Evolutionary conservation across 345 rosid species (phyloP).

Genomic region (Aquilaria malaccensis): DNA sequence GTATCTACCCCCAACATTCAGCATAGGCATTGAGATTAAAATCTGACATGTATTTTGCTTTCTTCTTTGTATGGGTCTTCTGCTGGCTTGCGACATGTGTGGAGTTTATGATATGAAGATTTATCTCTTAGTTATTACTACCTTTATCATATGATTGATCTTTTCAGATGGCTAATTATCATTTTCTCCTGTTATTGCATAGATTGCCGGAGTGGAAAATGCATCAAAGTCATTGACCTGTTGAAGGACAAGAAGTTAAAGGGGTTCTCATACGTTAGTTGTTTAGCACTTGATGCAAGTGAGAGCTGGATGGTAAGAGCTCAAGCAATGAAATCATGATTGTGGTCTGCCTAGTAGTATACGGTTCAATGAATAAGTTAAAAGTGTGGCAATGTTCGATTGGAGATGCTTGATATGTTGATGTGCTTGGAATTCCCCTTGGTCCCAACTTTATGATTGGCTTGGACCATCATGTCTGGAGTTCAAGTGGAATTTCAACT

Average conservation of each 20-base stretch:
- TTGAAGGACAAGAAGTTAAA: constrained; percentile 37
- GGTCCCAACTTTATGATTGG: too few relatives aligned
- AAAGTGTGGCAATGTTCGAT: not conserved
- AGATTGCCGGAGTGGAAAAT: constrained; percentile 95
- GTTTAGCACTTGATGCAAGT: constrained; percentile 88
- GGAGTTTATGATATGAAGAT: not conserved
- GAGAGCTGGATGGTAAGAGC: constrained; percentile 98
- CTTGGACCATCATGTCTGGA: not conserved
- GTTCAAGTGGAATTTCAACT: not conserved
- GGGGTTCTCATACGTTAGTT: constrained; percentile 45
- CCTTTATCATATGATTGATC: constrained; percentile 8
- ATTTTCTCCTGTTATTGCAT: constrained; percentile 16
- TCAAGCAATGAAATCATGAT: constrained; percentile 9
- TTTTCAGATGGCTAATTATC: constrained; percentile 4
- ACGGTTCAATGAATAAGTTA: not conserved
- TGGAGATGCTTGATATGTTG: not conserved
- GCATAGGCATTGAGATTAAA: not conserved
- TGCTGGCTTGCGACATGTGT: too few relatives aligned
- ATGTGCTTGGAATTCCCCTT: too few relatives aligned
- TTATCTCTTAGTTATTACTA: not conserved
- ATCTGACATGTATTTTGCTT: not conserved
- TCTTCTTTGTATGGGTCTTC: too few relatives aligned
- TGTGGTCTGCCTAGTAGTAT: not conserved
- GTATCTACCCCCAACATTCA: too few relatives aligned
- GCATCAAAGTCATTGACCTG: constrained; percentile 54